phyloP scores from a whole-genome alignment of 2,329 filamentous ascomycete species.

The Aspergillus sojae region DNA sequence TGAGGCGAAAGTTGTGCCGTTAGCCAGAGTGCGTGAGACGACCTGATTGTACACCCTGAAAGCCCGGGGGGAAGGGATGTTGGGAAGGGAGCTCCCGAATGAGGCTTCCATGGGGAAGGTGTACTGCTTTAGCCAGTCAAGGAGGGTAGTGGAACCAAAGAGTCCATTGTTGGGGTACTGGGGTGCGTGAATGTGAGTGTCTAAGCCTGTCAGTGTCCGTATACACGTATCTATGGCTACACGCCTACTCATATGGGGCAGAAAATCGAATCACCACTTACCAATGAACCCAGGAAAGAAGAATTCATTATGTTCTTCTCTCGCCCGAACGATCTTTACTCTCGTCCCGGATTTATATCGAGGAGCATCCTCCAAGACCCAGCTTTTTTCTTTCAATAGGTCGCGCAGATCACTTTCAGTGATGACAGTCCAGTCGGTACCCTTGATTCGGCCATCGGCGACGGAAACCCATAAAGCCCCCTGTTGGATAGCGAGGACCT shows the following conservation, averaged over 20 bases:
- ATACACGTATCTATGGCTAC: not conserved
- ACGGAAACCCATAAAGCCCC: conserved; percentile 41
- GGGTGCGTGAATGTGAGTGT: conserved; percentile 92
- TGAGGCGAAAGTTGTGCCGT: conserved; percentile 91
- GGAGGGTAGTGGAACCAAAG: conserved; percentile 88
- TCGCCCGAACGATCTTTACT: conserved; percentile 39
- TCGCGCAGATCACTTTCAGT: conserved; percentile 27
- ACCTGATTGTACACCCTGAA: conserved; percentile 71
- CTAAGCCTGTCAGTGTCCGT: conserved; percentile 47
- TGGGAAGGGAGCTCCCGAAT: conserved; percentile 50
- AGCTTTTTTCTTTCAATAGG: conserved; percentile 37
- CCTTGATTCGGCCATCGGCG: conserved; percentile 36
- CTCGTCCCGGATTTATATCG: conserved; percentile 16
- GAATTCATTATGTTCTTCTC: conserved; percentile 46
- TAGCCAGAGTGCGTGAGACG: conserved; percentile 76
- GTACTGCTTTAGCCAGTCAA: conserved; percentile 92
- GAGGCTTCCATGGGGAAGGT: conserved; percentile 91
- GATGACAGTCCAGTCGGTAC: conserved; percentile 36
- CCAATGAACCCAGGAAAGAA: conserved; percentile 54
- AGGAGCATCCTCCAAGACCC: conserved; percentile 24
- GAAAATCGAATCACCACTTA: conserved; percentile 22
- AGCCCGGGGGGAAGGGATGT: conserved; percentile 29
- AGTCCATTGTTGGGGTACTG: conserved; percentile 95
- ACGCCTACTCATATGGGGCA: too few species aligned
- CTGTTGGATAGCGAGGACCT: conserved; percentile 58